Evolutionary conservation across 2,329 filamentous ascomycete genomes (phyloP).

Genomic region (Dryadomyces quercus-mongolicae): DNA sequence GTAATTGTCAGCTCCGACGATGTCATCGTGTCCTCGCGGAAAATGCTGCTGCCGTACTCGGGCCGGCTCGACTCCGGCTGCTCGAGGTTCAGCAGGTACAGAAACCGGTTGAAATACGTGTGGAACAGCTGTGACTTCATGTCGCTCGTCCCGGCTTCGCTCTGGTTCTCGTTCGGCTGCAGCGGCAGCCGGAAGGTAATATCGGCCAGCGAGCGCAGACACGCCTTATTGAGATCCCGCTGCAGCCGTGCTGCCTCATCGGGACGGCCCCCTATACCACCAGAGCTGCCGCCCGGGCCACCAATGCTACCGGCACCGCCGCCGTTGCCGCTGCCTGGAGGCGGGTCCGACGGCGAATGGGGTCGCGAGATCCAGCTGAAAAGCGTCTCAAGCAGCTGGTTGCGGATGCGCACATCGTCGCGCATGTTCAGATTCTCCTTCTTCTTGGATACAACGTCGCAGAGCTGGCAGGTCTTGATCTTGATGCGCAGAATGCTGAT

Average conservation of each 20-base stretch:
- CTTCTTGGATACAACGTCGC: conserved; percentile 50
- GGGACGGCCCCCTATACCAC: conserved; percentile 23
- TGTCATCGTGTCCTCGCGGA: conserved; percentile 40
- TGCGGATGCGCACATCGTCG: conserved; percentile 56
- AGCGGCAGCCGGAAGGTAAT: conserved; percentile 55
- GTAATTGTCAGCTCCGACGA: conserved; percentile 53
- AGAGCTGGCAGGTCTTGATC: conserved; percentile 57
- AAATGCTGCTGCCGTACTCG: conserved; percentile 25
- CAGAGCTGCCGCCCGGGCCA: background rate
- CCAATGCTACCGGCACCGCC: background rate
- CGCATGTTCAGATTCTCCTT: conserved; percentile 58
- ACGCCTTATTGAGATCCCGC: conserved; percentile 53
- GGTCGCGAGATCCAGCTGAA: conserved; percentile 57
- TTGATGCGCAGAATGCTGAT: conserved; percentile 48
- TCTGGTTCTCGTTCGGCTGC: conserved; percentile 52
- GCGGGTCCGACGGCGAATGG: conserved; percentile 35
- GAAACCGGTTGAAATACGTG: conserved; percentile 57
- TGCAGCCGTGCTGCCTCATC: conserved; percentile 49
- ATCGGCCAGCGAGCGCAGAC: conserved; percentile 51
- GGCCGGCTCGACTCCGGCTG: conserved; percentile 28
- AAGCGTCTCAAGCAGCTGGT: conserved; percentile 55
- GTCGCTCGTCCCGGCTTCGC: conserved; percentile 54
- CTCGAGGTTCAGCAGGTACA: conserved; percentile 52
- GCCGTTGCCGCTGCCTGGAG: conserved; percentile 16
- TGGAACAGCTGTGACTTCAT: conserved; percentile 61